phyloP scores from a whole-genome alignment of 371 early-diverging fungal species.

The Mortierella sp. region DNA sequence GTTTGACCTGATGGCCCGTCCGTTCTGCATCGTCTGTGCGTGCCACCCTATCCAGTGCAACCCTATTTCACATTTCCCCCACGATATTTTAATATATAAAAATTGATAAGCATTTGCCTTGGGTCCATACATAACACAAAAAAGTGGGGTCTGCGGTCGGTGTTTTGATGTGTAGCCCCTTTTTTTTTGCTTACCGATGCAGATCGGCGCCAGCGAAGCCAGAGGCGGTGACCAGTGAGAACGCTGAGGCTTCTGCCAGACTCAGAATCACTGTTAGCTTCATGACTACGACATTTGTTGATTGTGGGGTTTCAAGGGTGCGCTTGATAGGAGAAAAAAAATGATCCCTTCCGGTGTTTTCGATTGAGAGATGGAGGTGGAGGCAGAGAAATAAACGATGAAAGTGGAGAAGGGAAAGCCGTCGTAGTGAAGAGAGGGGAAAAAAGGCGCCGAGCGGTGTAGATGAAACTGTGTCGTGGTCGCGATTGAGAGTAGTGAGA shows the following conservation, averaged over 20 bases:
- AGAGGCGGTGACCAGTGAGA: neutral
- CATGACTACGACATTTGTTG: neutral
- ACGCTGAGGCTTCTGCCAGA: neutral
- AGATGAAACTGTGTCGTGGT: too few species aligned
- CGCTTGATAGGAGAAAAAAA: neutral
- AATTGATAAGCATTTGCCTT: neutral
- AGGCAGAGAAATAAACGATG: neutral
- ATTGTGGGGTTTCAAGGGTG: neutral
- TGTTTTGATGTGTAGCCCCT: neutral
- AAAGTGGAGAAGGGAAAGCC: neutral
- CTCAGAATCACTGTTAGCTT: neutral
- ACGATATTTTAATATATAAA: too few species aligned
- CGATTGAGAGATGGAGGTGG: neutral
- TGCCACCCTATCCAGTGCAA: neutral
- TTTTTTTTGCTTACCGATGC: slow-evolving; percentile 3
- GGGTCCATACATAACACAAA: too few species aligned
- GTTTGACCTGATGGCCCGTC: neutral
- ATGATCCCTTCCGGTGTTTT: neutral
- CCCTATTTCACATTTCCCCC: neutral
- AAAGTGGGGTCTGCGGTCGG: neutral
- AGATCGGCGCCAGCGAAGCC: neutral
- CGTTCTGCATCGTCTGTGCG: neutral
- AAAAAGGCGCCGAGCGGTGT: too few species aligned
- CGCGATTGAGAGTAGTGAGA: neutral
- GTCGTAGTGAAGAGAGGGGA: neutral